These are phyloP conservation scores for Haplographium delicatum DNA, from an alignment of 495 filamentous ascomycete species.

Conservation along the genomic window DNA sequence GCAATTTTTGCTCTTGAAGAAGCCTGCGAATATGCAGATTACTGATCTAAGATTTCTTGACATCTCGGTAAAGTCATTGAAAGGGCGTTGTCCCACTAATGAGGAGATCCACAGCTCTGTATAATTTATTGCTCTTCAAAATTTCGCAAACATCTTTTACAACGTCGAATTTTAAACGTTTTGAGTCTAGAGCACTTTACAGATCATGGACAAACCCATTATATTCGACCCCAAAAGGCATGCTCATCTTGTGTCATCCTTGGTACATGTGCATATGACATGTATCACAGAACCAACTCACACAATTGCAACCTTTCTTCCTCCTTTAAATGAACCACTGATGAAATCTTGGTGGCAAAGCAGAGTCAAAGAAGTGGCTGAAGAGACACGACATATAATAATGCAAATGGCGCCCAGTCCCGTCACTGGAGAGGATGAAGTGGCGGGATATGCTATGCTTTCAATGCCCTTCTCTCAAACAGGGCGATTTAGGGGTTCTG, in stretches of 20 bases:
- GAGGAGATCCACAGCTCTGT: neutral
- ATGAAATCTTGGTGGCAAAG: constrained; percentile 17
- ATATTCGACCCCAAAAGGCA: constrained; percentile 12
- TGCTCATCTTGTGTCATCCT: constrained; percentile 11
- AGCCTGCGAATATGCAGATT: no score
- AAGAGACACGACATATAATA: constrained; percentile 10
- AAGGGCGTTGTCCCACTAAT: neutral
- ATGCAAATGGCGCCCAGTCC: constrained; percentile 3
- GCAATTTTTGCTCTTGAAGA: no score
- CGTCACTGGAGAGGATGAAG: constrained; percentile 4
- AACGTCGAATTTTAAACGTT: neutral
- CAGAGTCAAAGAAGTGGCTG: constrained; percentile 4
- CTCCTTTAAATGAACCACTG: constrained; percentile 1
- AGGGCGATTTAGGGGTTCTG: constrained; percentile 5
- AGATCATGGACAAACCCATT: neutral
- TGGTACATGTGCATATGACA: constrained; percentile 11
- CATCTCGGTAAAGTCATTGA: neutral
- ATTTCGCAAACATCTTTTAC: neutral
- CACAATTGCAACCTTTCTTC: constrained; percentile 18
- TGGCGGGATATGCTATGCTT: constrained; percentile 17
- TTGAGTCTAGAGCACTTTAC: neutral
- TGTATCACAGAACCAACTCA: constrained; percentile 17
- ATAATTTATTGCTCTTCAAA: neutral
- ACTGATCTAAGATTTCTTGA: no score
- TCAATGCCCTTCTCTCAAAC: constrained; percentile 11